These are phyloP conservation scores for Magnaporthiopsis incrustans DNA, from an alignment of 2,329 filamentous ascomycete species.

Conservation along the genomic window DNA sequence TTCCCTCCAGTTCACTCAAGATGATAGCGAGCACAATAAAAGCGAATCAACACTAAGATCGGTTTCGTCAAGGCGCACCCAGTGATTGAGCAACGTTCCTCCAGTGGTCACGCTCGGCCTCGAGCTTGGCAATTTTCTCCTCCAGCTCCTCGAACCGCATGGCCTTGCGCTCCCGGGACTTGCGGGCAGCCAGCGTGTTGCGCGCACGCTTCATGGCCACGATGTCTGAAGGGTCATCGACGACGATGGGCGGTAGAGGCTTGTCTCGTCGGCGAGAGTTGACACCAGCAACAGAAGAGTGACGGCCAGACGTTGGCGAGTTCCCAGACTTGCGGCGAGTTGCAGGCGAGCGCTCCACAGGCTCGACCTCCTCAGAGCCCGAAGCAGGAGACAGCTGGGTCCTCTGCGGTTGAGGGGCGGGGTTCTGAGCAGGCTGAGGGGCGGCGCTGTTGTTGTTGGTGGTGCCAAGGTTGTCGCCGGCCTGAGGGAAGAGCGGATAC, in stretches of 20 bases:
- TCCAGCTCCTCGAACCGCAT: slow-evolving; percentile 68
- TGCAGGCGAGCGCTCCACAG: slow-evolving; percentile 28
- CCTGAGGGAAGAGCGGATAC: slow-evolving; percentile 65
- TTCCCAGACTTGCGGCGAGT: slow-evolving; percentile 39
- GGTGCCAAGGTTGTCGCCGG: slow-evolving; percentile 16
- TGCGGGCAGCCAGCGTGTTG: slow-evolving; percentile 88
- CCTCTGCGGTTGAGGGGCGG: slow-evolving; percentile 12
- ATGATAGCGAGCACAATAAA: slow-evolving; percentile 12
- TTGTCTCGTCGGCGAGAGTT: slow-evolving; percentile 70
- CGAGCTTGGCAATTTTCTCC: slow-evolving; percentile 58
- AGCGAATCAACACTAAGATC: slow-evolving; percentile 14
- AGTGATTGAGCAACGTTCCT: slow-evolving; percentile 39
- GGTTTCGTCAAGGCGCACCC: slow-evolving; percentile 23
- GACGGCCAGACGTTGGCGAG: slow-evolving; percentile 43
- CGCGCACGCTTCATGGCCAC: slow-evolving; percentile 87
- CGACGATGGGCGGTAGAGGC: slow-evolving; percentile 68
- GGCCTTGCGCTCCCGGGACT: slow-evolving; percentile 82
- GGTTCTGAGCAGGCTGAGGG: slow-evolving; percentile 11
- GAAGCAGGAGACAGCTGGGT: slow-evolving; percentile 33
- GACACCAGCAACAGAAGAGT: slow-evolving; percentile 64
- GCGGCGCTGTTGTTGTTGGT: slow-evolving; percentile 12
- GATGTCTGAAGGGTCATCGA: slow-evolving; percentile 65
- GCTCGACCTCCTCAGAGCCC: slow-evolving; percentile 41
- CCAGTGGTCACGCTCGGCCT: slow-evolving; percentile 59
- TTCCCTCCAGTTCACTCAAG: slow-evolving; percentile 24